phyloP scores from a whole-genome alignment of 1,284 basidiomycete species.

The Naganishia liquefaciens region DNA sequence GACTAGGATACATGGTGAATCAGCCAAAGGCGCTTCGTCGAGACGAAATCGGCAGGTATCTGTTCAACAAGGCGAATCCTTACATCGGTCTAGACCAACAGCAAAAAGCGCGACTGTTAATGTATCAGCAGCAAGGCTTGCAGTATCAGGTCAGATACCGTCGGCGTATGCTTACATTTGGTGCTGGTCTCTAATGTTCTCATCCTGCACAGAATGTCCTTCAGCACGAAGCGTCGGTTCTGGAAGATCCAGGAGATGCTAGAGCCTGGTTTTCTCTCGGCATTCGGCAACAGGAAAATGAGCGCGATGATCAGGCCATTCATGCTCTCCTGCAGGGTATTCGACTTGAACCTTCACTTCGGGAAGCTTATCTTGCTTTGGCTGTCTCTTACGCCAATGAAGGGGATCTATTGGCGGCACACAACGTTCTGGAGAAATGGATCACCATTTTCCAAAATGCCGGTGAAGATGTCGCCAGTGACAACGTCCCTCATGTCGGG shows the following conservation, averaged over 20 bases:
- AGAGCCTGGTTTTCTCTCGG: conserved; percentile 87
- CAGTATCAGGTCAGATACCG: conserved; percentile 61
- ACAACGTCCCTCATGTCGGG: conserved; percentile 36
- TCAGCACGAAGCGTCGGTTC: conserved; percentile 86
- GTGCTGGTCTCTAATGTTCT: conserved; percentile 36
- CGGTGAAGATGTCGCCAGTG: conserved; percentile 36
- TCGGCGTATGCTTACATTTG: conserved; percentile 8
- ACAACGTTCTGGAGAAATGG: conserved; percentile 82
- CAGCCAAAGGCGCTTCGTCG: conserved; percentile 54
- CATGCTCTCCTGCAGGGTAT: conserved; percentile 79
- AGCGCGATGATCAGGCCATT: conserved; percentile 88
- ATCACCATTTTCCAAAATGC: conserved; percentile 53
- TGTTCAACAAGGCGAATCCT: conserved; percentile 79
- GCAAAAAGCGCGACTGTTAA: conserved; percentile 58
- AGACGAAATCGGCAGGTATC: conserved; percentile 58
- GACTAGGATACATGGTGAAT: conserved; percentile 47
- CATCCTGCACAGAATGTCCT: conserved; percentile 66
- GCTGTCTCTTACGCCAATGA: conserved; percentile 94
- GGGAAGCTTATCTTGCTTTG: conserved; percentile 86
- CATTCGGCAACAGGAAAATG: conserved; percentile 97
- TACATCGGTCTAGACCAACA: conserved; percentile 61
- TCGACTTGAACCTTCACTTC: conserved; percentile 72
- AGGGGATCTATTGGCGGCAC: conserved; percentile 69
- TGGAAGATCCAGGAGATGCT: conserved; percentile 71
- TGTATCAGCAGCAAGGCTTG: conserved; percentile 58